These are phyloP conservation scores for Peronospora farinosa DNA, from an alignment of 352 stramenopile species.

Conservation along the genomic window DNA sequence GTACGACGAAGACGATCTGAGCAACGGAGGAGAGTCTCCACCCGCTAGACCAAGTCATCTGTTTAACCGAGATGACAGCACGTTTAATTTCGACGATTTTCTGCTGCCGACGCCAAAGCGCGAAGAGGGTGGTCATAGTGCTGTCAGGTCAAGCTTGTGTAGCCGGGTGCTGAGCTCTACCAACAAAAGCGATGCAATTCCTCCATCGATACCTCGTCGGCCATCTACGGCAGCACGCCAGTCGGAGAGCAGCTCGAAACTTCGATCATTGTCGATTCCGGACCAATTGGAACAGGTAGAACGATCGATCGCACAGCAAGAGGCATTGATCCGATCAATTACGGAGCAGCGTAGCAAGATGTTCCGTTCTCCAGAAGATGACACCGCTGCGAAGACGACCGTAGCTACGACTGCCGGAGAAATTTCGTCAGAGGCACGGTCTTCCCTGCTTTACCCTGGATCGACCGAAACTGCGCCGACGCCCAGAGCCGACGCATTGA, in stretches of 20 bases:
- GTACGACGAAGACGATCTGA: conserved; percentile 38
- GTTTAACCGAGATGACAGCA: conserved; percentile 25
- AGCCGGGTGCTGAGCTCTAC: conserved; percentile 22
- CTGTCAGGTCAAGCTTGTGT: conserved; percentile 9
- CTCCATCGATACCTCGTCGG: conserved; percentile 19
- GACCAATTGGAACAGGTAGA: conserved; percentile 50
- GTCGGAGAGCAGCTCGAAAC: conserved; percentile 26
- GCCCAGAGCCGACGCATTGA: conserved; percentile 21
- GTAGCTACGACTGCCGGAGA: conserved; percentile 29
- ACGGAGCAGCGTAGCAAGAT: conserved; percentile 46
- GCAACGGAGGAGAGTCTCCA: conserved; percentile 29
- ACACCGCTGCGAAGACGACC: conserved; percentile 23
- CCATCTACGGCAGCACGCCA: conserved; percentile 22
- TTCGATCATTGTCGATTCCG: conserved; percentile 44
- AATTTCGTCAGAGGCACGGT: conserved; percentile 28
- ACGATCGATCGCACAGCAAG: conserved; percentile 58
- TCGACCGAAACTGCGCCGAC: conserved; percentile 35
- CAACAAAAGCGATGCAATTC: conserved; percentile 27
- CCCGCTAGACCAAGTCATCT: conserved; percentile 21
- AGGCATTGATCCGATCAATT: conserved; percentile 52
- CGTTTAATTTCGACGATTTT: conserved; percentile 45
- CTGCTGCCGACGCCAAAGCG: conserved; percentile 30
- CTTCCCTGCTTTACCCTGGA: conserved; percentile 23
- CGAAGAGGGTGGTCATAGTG: conserved; percentile 10
- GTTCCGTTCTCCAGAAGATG: conserved; percentile 23